Percentiles rank a stretch among this genome's conserved stretches.
These are phyloP conservation scores for Malus hybrid DNA, from an alignment of 331 rosid genomes.

Conservation along the genomic window DNA sequence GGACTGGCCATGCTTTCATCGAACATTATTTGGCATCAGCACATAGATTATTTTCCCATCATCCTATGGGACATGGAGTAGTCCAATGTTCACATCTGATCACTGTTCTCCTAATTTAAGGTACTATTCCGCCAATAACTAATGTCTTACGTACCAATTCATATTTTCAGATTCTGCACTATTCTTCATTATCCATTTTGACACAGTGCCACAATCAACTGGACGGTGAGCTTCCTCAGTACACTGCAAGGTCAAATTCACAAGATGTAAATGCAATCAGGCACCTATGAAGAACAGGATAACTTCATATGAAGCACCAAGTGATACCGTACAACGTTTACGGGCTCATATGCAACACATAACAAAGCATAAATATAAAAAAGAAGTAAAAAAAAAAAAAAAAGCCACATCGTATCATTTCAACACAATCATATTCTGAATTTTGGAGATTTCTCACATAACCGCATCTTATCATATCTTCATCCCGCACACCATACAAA, in stretches of 20 bases:
- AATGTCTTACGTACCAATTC: conserved; percentile 29
- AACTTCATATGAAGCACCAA: neutral
- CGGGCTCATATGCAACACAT: neutral
- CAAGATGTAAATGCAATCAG: neutral
- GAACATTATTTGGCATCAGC: neutral
- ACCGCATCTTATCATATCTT: neutral
- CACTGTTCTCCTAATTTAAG: neutral
- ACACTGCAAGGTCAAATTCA: conserved; percentile 34
- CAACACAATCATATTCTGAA: neutral
- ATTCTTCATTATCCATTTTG: conserved; percentile 43
- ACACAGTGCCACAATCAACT: conserved; percentile 48
- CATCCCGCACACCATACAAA: neutral
- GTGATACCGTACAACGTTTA: neutral
- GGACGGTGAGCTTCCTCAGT: conserved; percentile 72
- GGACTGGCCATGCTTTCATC: neutral
- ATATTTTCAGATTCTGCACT: conserved; percentile 34
- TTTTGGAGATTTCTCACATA: neutral
- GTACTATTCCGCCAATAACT: neutral
- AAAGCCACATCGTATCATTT: neutral
- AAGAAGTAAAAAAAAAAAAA: neutral
- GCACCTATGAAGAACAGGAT: neutral
- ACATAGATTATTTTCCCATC: neutral
- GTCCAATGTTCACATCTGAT: neutral
- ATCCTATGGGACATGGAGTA: neutral
- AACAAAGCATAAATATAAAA: neutral